phyloP scores from a whole-genome alignment of 805 yeast genomes.

The Candida manassasensis region DNA sequence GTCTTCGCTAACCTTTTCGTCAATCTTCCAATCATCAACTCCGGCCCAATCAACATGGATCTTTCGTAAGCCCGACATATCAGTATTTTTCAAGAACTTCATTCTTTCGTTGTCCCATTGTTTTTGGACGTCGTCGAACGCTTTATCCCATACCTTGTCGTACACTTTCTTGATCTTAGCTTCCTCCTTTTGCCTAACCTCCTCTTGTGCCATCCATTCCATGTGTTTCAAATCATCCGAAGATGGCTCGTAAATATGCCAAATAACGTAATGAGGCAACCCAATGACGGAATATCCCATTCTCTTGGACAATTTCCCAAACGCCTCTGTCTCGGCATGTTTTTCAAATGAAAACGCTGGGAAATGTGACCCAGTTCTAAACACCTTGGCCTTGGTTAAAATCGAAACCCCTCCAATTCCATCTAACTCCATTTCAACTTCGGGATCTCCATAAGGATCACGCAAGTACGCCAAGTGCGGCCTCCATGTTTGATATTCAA shows the following conservation, averaged over 20 bases:
- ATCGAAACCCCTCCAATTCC: constrained; percentile 98
- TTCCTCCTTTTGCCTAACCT: constrained; percentile 58
- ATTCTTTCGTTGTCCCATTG: constrained; percentile 71
- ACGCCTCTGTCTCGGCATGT: constrained; percentile 97
- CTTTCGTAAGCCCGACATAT: constrained; percentile 45
- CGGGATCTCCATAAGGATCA: constrained; percentile 93
- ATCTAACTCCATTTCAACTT: constrained; percentile 87
- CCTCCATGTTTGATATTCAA: constrained; percentile 97
- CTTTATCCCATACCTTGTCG: constrained; percentile 68
- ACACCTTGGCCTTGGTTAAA: constrained; percentile 79
- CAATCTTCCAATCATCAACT: constrained; percentile 41
- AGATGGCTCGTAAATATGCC: constrained; percentile 97
- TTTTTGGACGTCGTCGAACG: constrained; percentile 69
- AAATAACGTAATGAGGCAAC: constrained; percentile 88
- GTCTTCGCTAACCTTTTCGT: constrained; percentile 21
- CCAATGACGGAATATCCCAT: constrained; percentile 89
- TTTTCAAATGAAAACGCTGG: constrained; percentile 95
- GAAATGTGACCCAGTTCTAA: constrained; percentile 85
- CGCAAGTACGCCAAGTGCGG: constrained; percentile 93
- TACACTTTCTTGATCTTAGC: constrained; percentile 60
- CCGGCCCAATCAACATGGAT: constrained; percentile 69
- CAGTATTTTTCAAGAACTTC: constrained; percentile 73
- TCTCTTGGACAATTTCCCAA: constrained; percentile 80
- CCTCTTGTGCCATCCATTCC: constrained; percentile 88
- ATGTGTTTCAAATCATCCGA: constrained; percentile 78